phyloP scores from a whole-genome alignment of 108 stramenopile genomes.

The Cylindrotheca closterium region DNA sequence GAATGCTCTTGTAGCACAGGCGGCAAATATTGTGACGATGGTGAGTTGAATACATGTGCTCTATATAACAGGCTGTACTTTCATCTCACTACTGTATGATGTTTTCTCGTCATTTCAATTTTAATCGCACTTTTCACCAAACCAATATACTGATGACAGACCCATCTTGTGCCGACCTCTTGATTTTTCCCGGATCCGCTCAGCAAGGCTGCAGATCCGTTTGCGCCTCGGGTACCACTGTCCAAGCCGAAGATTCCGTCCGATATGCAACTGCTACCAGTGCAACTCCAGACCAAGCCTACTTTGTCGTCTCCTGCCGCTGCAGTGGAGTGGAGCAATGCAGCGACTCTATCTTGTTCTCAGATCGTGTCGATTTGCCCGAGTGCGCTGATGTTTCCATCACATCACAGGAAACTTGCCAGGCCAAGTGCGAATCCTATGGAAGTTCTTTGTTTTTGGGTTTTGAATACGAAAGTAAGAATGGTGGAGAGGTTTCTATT shows the following conservation, averaged over 20 bases:
- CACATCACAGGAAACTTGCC: slow-evolving; percentile 2
- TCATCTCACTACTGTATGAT: not conserved
- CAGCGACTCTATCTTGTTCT: slow-evolving; percentile 18
- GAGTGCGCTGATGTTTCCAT: slow-evolving; percentile 2
- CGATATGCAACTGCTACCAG: slow-evolving; percentile 6
- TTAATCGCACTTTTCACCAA: not conserved
- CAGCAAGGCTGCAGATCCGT: not conserved
- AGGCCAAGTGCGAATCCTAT: slow-evolving; percentile 2
- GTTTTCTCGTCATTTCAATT: not conserved
- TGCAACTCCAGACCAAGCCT: slow-evolving; percentile 15
- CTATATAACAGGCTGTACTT: not conserved
- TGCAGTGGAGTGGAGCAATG: slow-evolving; percentile 22
- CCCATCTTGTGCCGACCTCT: slow-evolving; percentile 19
- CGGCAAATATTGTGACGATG: slow-evolving; percentile 5
- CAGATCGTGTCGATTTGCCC: slow-evolving; percentile 6
- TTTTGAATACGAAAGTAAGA: not conserved
- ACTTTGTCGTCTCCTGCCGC: slow-evolving; percentile 16
- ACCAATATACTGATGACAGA: too few relatives aligned
- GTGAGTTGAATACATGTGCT: not conserved
- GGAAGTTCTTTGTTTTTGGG: slow-evolving; percentile 15
- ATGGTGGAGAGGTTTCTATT: not conserved
- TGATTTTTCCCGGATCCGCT: slow-evolving; percentile 12
- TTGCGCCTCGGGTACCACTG: slow-evolving; percentile 1
- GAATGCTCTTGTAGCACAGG: slow-evolving; percentile 5
- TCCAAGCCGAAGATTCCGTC: slow-evolving; percentile 7